Evolutionary conservation across 495 filamentous ascomycete genomes (phyloP), one percentile per base, ranked within the genome.

Genomic region (Bombardia bombarda): DNA sequence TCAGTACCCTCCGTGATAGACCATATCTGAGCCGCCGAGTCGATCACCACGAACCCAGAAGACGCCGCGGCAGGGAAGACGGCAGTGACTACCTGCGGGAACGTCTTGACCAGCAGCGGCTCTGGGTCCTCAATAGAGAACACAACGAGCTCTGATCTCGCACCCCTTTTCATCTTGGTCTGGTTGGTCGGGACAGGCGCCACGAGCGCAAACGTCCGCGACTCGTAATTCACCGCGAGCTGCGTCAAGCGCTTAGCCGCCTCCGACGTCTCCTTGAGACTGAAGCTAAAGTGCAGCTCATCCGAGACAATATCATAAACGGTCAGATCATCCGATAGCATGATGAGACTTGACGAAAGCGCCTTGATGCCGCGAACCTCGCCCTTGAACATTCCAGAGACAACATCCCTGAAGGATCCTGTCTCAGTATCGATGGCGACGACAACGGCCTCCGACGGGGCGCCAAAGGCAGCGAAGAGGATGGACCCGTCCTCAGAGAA

Each of bases 401-500:
- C 65, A 1, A 74, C 69, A 32, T 71, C 67, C 17, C 65, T 67
- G 40, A 85, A 59, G 16, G 52, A 55, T 1, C 82, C 82, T 2
- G 70, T 73, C 38, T 63, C 61, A 2, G 80, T 67, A 51, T 84
- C 74, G 43, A 86, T 71, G 20, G 56, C 58, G 32, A 85, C 62
- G 43, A 86, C 52, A 10, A 74, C 54, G 3, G 69, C 74, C 19
- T 69, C 63, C 9, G 69, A 60, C 14, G 58, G 39, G 19, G 61
- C 55, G 14, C 63, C 66, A 19, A 65, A 53, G 21, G 70, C 67
- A 46, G 65, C 81, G 23, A 87, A 92, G 21, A 97, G 69, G 2
- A 86, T 73, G 3, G 93, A 96, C 2, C 87, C 89, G 61, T 98
- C 92, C 42, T 83, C 74, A 2, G 90, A 93, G 59, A 85, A 94